These are phyloP conservation scores for Chaetomium fimeti DNA, from an alignment of 495 filamentous ascomycete species.

Conservation along the genomic window DNA sequence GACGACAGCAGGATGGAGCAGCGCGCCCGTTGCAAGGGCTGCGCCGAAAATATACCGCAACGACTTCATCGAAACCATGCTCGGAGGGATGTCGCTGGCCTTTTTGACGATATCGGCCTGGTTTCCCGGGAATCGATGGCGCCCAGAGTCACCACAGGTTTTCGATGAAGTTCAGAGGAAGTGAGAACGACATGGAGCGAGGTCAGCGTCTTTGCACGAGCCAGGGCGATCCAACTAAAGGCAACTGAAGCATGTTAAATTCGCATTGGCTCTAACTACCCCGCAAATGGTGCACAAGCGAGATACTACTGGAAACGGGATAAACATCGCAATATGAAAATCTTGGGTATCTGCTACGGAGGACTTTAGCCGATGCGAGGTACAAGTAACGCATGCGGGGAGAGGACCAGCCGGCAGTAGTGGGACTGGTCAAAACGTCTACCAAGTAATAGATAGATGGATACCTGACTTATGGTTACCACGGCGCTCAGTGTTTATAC, in stretches of 20 bases:
- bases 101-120: no score
- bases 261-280: background rate
- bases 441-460: no score
- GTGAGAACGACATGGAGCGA: no score
- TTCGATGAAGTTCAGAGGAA: no score
- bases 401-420: background rate
- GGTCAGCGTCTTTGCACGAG: no score
- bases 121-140: no score
- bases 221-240: no score
- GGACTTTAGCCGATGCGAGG: slow-evolving; percentile 11
- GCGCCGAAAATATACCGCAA: background rate
- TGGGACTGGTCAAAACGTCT: background rate
- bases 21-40: background rate
- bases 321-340: background rate
- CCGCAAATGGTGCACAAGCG: background rate
- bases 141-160: no score
- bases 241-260: no score
- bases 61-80: background rate
- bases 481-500: no score
- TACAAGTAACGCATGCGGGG: no score
- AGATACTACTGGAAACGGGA: background rate
- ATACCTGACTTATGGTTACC: no score
- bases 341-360: background rate
- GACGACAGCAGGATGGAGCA: background rate
- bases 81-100: background rate